Conservation (phyloP, 139 green algal genomes). For the Coelastrella sp. region DNA sequence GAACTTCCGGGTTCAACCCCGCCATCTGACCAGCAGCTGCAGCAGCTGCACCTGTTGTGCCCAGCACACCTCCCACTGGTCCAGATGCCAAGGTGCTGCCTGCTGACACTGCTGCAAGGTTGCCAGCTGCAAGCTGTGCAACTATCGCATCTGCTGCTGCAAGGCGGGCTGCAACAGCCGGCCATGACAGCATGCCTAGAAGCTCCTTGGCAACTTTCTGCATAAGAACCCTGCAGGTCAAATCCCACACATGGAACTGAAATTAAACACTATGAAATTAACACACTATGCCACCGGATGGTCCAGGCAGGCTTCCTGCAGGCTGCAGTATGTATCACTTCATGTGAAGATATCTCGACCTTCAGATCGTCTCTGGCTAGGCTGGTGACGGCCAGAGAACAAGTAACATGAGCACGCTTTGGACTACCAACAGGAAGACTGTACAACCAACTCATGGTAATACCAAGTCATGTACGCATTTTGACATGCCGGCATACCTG, state of each 20-base stretch:
- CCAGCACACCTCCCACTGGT: background rate
- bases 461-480: background rate
- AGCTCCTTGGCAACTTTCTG: slow-evolving; percentile 85
- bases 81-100: background rate
- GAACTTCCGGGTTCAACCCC: slow-evolving; percentile 20
- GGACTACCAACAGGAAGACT: no score
- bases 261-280: background rate
- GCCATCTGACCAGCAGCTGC: background rate
- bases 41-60: background rate
- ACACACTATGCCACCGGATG: background rate
- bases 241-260: no score
- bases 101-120: slow-evolving; percentile 37
- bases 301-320: no score
- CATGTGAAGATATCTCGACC: no score
- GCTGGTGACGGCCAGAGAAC: no score
- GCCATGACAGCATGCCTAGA: slow-evolving; percentile 59
- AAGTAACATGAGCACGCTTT: no score
- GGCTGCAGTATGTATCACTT: no score
- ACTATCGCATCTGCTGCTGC: slow-evolving; percentile 47
- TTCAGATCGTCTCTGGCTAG: no score
- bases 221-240: slow-evolving; percentile 74
- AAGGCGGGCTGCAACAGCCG: slow-evolving; percentile 37
- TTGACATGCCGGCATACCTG: slow-evolving; percentile 50
- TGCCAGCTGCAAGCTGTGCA: slow-evolving; percentile 17
- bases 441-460: background rate